Conservation (phyloP, 805 yeast species). For the Ogataea ramenticola region DNA sequence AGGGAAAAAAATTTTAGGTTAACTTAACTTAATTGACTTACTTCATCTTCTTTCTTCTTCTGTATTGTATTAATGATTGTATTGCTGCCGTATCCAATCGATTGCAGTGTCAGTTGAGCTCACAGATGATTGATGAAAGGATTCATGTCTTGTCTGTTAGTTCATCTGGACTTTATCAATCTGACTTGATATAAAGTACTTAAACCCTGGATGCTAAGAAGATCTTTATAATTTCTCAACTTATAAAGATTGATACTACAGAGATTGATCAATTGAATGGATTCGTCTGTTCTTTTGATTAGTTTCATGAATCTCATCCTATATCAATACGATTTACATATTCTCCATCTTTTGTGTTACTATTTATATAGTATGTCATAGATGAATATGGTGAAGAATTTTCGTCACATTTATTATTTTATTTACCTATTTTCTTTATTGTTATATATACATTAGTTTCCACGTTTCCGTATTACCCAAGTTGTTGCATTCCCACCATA, state of each 20-base stretch:
- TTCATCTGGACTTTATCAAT: too few species aligned
- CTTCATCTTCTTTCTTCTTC: background rate
- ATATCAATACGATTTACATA: conserved; percentile 68
- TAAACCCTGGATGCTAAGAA: background rate
- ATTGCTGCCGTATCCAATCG: too few species aligned
- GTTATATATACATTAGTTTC: too few species aligned
- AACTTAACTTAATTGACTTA: too few species aligned
- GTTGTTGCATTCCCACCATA: conserved; percentile 65
- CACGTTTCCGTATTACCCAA: conserved; percentile 50
- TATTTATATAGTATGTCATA: conserved; percentile 24
- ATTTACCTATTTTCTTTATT: background rate
- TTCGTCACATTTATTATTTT: conserved; percentile 47
- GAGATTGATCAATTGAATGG: background rate
- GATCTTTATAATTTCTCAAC: background rate
- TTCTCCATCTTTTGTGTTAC: conserved; percentile 61
- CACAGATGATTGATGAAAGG: too few species aligned
- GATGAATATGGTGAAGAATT: conserved; percentile 79
- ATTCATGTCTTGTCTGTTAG: too few species aligned
- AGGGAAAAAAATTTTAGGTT: too few species aligned
- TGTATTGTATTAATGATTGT: too few species aligned
- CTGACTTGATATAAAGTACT: too few species aligned
- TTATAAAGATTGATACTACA: background rate
- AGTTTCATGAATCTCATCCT: conserved; percentile 47
- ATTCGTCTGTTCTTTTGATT: background rate
- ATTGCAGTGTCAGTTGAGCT: too few species aligned